Evolutionary conservation across 2,329 filamentous ascomycete genomes (phyloP).

Genomic region (Sphaerulina populicola): DNA sequence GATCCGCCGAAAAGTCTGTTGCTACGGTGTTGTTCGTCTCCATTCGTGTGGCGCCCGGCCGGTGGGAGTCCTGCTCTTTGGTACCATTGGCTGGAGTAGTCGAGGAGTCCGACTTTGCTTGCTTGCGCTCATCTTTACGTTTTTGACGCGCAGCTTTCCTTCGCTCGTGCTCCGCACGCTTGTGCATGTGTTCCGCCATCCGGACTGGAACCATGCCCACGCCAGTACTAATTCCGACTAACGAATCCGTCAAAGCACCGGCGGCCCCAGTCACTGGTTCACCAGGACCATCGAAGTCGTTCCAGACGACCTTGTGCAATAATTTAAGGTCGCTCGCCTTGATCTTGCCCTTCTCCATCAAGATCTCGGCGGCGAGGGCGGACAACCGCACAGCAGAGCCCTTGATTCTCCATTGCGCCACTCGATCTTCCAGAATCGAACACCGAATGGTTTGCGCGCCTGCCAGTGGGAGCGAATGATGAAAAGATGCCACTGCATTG

Average conservation of each 20-base stretch:
- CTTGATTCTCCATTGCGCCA: constrained; percentile 60
- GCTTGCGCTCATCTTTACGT: constrained; percentile 25
- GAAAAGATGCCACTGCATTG: constrained; percentile 61
- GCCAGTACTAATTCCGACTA: constrained; percentile 54
- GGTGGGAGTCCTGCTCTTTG: background rate
- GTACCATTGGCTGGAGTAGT: background rate
- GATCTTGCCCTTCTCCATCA: constrained; percentile 54
- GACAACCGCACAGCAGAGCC: constrained; percentile 53
- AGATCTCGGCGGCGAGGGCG: constrained; percentile 56
- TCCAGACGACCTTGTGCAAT: constrained; percentile 57
- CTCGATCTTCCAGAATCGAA: constrained; percentile 53
- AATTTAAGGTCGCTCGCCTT: constrained; percentile 57
- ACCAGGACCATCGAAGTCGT: constrained; percentile 67
- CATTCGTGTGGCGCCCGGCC: constrained; percentile 17
- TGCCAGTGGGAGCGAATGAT: constrained; percentile 49
- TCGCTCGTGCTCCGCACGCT: constrained; percentile 45
- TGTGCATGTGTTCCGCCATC: constrained; percentile 51
- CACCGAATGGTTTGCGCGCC: constrained; percentile 51
- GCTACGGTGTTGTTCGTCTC: constrained; percentile 23
- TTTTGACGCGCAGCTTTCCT: constrained; percentile 37
- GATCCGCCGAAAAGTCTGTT: constrained; percentile 26
- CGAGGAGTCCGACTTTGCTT: constrained; percentile 14
- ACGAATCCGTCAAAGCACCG: constrained; percentile 52
- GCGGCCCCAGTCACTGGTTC: constrained; percentile 62
- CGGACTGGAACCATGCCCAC: constrained; percentile 56